Evolutionary conservation across 148 eudicot genomes (phyloP), one percentile per base, ranked within the genome.

Genomic region (Fagopyrum homotropicum): DNA sequence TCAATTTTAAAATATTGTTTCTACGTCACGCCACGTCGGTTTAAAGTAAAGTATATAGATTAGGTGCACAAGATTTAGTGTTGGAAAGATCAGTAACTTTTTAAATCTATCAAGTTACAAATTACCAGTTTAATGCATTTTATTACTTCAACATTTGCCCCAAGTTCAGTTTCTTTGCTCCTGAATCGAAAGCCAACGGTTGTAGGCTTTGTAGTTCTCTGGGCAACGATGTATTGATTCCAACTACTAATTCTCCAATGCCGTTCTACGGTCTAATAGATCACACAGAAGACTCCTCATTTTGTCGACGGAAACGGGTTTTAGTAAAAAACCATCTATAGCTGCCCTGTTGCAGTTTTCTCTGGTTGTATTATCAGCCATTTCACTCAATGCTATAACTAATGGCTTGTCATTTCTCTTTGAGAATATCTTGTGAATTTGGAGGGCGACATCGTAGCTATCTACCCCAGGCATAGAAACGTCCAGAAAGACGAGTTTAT

Each of bases 251-350:
- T 4, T 2, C 66, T 78, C 78, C n/a, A 69, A 82, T 56, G 82
- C 76, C 77, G 77, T 75, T 47, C 89, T 77, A 44, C 82, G 85
- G 75, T 91, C 91, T 68, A 91, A 72, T 45, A 91, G 90, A 73
- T 93, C 90, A 8, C 86, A 85, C 15, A 93, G 63, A 44, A 84
- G 77, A 73, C 82, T 86, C 80, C 95, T 93, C 97, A 93, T 88
- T 81, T 87, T 87, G 72, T 93, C 98, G 46, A 93, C 84, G 3
- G 97, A 88, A 9, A 91, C 82, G 22, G 97, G 98, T 80, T 93
- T 93, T 76, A 85, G 77, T 45, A 91, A 52, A 72, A 88, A 86
- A 66, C 95, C 97, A 75, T 89, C 90, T 86, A 93, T 87, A 30
- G 93, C 95, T 12, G 85, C 88, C 74, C 90, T 86, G 69, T 79